phyloP scores from a whole-genome alignment of 2,329 filamentous ascomycete species.

The Passalora sequoiae region DNA sequence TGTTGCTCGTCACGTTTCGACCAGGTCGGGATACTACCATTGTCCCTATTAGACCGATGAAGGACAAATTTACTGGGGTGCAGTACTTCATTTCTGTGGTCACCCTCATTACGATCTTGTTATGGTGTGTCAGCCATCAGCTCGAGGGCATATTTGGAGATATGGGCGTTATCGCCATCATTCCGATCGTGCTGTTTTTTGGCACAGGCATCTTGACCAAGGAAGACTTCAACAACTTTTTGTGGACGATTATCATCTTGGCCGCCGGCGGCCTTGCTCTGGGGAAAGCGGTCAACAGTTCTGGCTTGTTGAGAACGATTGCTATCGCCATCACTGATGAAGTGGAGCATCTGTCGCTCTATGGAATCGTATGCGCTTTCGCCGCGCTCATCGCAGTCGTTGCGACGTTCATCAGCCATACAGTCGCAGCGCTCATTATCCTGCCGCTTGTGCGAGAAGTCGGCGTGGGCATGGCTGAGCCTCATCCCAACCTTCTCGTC shows the following conservation, averaged over 20 bases:
- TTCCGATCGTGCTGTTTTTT: conserved; percentile 93
- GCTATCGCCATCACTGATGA: conserved; percentile 67
- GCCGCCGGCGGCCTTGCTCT: conserved; percentile 88
- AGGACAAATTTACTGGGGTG: conserved; percentile 78
- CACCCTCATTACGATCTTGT: conserved; percentile 74
- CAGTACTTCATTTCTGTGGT: conserved; percentile 90
- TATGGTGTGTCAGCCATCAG: conserved; percentile 92
- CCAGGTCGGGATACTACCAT: conserved; percentile 82
- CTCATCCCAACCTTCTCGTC: conserved; percentile 88
- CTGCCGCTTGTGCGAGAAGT: conserved; percentile 85
- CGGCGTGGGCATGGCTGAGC: conserved; percentile 76
- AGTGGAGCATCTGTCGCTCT: conserved; percentile 75
- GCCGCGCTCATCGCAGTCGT: conserved; percentile 79
- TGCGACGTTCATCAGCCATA: conserved; percentile 96
- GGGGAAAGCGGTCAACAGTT: conserved; percentile 90
- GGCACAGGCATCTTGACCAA: conserved; percentile 94
- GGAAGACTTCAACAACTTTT: conserved; percentile 99
- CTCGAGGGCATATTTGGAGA: conserved; percentile 85
- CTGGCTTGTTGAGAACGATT: conserved; percentile 83
- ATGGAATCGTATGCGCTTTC: conserved; percentile 82
- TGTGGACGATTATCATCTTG: conserved; percentile 99
- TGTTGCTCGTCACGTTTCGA: conserved; percentile 79
- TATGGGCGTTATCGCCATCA: conserved; percentile 97
- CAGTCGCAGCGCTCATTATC: conserved; percentile 91
- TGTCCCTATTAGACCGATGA: conserved; percentile 82